Percentiles rank a stretch among this genome's conserved stretches.
Evolutionary conservation across 2,329 filamentous ascomycete genomes (phyloP).

Genomic region (Botrytis hyacinthi): DNA sequence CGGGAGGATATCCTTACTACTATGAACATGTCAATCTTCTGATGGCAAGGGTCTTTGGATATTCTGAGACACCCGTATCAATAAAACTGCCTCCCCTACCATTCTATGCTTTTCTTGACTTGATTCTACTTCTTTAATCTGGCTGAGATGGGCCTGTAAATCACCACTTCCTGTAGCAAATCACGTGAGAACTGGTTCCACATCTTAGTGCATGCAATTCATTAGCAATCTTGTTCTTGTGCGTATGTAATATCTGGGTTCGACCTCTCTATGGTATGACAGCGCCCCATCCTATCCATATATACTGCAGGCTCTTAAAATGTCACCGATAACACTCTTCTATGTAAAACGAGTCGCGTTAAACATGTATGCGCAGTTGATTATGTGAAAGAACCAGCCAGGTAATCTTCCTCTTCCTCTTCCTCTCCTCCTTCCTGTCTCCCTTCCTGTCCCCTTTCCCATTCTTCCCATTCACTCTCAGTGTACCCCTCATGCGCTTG

Average conservation of each 20-base stretch:
- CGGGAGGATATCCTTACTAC: too few relatives aligned
- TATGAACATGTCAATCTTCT: too few relatives aligned
- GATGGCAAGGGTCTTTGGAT: too few relatives aligned
- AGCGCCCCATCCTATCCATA: background rate
- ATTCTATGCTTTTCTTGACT: too few relatives aligned
- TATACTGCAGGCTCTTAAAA: background rate
- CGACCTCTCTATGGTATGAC: background rate
- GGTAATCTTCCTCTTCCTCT: background rate
- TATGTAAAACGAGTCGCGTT: background rate
- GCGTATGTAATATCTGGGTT: background rate
- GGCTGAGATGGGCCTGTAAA: too few relatives aligned
- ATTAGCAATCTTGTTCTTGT: background rate
- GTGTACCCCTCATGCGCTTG: background rate
- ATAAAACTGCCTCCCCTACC: too few relatives aligned
- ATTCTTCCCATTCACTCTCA: background rate
- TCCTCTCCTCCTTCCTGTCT: background rate
- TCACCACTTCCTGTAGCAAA: background rate
- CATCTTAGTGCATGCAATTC: too few relatives aligned
- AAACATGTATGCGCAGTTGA: background rate
- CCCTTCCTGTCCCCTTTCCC: background rate
- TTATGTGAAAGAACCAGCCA: background rate
- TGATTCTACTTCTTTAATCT: too few relatives aligned
- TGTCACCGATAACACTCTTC: background rate
- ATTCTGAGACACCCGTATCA: too few relatives aligned
- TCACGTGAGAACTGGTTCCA: background rate